phyloP scores from a whole-genome alignment of 1,284 basidiomycete species.

The Exobasidium cylindrosporum region DNA sequence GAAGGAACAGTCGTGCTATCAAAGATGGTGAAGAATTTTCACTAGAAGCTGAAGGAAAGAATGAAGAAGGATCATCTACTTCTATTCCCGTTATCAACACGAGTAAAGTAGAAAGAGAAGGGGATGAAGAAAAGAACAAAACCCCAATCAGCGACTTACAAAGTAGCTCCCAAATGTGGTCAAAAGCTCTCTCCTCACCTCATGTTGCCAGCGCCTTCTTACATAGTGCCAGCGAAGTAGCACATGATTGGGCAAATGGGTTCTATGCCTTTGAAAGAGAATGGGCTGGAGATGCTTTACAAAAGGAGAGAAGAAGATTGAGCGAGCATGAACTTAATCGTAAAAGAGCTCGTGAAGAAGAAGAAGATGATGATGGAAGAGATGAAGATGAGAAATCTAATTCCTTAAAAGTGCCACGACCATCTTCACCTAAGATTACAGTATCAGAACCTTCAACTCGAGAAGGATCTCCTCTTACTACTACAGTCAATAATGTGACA shows the following conservation, averaged over 20 bases:
- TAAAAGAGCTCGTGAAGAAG: neutral
- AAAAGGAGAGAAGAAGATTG: neutral
- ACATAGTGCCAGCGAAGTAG: slow-evolving; percentile 5
- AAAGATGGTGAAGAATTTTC: neutral
- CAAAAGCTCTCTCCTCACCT: neutral
- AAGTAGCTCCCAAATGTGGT: neutral
- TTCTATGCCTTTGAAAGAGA: slow-evolving; percentile 8
- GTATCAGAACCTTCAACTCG: neutral
- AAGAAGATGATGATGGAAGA: slow-evolving; percentile 11
- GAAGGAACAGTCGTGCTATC: neutral
- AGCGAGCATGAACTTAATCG: neutral
- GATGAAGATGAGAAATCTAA: neutral
- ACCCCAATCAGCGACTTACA: neutral
- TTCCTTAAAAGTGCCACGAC: neutral
- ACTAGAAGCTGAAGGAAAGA: neutral
- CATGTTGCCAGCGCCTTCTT: slow-evolving; percentile 6
- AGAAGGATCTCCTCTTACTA: neutral
- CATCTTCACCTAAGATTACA: neutral
- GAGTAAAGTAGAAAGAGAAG: neutral
- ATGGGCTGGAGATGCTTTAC: slow-evolving; percentile 8
- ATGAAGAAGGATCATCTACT: neutral
- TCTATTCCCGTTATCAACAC: neutral
- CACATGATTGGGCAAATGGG: slow-evolving; percentile 12
- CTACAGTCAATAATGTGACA: neutral
- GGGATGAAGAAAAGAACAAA: neutral